These are phyloP conservation scores for Lotmaria passim DNA, from an alignment of 208 protist species.

Conservation along the genomic window DNA sequence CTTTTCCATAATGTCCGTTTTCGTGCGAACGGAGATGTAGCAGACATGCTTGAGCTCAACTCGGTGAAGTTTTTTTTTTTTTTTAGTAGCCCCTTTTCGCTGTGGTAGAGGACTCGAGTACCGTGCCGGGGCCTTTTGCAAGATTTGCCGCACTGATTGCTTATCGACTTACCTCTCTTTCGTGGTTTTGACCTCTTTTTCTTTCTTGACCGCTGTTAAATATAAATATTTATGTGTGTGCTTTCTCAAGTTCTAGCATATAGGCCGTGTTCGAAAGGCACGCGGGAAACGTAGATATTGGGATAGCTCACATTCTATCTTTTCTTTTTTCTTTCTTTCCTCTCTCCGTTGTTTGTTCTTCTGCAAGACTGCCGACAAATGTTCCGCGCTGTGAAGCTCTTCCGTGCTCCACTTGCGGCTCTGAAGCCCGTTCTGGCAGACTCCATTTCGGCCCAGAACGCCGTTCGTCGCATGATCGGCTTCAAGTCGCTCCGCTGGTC, in stretches of 20 bases:
- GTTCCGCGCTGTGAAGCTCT: conserved; percentile 50
- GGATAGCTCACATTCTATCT: not conserved
- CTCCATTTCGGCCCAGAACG: conserved; percentile 57
- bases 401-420: conserved; percentile 55
- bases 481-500: conserved; percentile 30
- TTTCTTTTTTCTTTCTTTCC: conserved; percentile 16
- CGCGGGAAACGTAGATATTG: not conserved
- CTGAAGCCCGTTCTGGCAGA: conserved; percentile 75
- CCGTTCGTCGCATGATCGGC: conserved; percentile 71
- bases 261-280: conserved; percentile 1
- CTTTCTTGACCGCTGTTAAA: not conserved
- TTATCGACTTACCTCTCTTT: too few species aligned
- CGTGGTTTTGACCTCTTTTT: too few species aligned
- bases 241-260: conserved; percentile 13
- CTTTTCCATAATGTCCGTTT: too few species aligned
- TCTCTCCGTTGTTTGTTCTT: conserved; percentile 8
- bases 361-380: conserved; percentile 26
- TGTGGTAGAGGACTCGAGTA: too few species aligned
- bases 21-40: too few species aligned
- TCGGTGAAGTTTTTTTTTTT: too few species aligned
- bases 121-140: too few species aligned
- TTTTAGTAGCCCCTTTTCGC: too few species aligned
- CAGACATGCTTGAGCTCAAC: too few species aligned
- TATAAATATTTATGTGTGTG: not conserved
- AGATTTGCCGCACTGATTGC: too few species aligned